These are phyloP conservation scores for Musa beccarii DNA, from an alignment of 176 grass and related monocot genomes.

Conservation along the genomic window DNA sequence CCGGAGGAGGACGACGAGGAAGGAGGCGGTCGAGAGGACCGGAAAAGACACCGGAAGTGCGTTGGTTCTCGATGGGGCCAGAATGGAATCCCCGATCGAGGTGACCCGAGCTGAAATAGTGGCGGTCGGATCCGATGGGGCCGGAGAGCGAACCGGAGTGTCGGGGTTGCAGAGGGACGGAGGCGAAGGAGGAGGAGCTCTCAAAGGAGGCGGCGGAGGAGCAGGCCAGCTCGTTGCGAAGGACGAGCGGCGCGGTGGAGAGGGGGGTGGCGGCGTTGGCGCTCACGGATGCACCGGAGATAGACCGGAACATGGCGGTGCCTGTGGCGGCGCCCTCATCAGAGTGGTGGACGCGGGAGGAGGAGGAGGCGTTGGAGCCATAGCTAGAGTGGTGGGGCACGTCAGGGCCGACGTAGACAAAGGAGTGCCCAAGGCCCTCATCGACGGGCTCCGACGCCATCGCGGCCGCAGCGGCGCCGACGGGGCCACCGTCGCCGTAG, in stretches of 20 bases:
- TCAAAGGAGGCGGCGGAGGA: conserved; percentile 42
- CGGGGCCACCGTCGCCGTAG: conserved; percentile 19
- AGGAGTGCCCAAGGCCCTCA: conserved; percentile 69
- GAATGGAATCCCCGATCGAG: conserved; percentile 25
- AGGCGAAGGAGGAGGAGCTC: conserved; percentile 66
- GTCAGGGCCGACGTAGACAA: conserved; percentile 36
- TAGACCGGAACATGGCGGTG: conserved; percentile 35
- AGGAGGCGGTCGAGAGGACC: conserved; percentile 28
- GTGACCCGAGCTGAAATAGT: neutral
- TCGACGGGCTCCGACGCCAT: conserved; percentile 29
- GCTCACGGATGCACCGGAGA: conserved; percentile 69
- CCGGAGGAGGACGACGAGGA: conserved; percentile 3
- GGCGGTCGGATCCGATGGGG: conserved; percentile 8
- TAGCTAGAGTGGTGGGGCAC: neutral
- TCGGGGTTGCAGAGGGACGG: conserved; percentile 43
- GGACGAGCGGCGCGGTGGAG: conserved; percentile 34
- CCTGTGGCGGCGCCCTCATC: neutral
- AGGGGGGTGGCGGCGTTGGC: conserved; percentile 48
- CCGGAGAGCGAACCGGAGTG: conserved; percentile 29
- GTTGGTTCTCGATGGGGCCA: conserved; percentile 11
- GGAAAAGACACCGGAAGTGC: conserved; percentile 9
- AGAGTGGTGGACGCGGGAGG: neutral
- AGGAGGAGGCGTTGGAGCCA: neutral
- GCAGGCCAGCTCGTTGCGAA: conserved; percentile 7
- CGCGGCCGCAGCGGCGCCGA: neutral